Evolutionary conservation across 768 basidiomycete species (phyloP).

Genomic region (Fomitopsis pulvina): DNA sequence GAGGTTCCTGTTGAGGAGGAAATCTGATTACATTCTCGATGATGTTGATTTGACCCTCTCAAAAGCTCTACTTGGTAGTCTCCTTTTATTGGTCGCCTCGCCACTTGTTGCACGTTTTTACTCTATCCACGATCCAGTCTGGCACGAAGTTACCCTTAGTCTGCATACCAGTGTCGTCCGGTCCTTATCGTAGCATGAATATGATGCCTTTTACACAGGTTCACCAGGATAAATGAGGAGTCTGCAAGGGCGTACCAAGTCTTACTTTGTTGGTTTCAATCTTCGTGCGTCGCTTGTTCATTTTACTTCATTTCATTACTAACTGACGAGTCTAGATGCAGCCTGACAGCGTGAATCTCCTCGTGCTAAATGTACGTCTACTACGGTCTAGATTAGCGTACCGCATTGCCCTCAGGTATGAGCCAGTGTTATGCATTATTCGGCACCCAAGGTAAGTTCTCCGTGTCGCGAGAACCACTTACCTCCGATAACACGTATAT

Average conservation of each 20-base stretch:
- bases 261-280: not conserved
- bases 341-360: no score
- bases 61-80: conserved; percentile 24
- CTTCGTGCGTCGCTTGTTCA: no score
- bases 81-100: conserved; percentile 27
- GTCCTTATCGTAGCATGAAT: conserved; percentile 11
- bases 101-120: conserved; percentile 16
- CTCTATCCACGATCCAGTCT: conserved; percentile 10
- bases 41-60: conserved; percentile 12
- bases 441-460: no score
- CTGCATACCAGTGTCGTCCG: conserved; percentile 19
- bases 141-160: conserved; percentile 24
- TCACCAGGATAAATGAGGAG: not conserved
- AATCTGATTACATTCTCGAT: conserved; percentile 9
- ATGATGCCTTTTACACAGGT: conserved; percentile 4
- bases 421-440: no score
- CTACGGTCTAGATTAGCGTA: no score
- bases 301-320: no score
- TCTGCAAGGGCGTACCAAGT: not conserved
- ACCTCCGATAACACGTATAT: no score
- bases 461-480: no score
- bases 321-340: no score
- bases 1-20: conserved; percentile 56
- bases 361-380: no score
- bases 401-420: no score